These are phyloP conservation scores for Gaultheria prostrata DNA, from an alignment of 148 eudicot genomes.

Conservation along the genomic window DNA sequence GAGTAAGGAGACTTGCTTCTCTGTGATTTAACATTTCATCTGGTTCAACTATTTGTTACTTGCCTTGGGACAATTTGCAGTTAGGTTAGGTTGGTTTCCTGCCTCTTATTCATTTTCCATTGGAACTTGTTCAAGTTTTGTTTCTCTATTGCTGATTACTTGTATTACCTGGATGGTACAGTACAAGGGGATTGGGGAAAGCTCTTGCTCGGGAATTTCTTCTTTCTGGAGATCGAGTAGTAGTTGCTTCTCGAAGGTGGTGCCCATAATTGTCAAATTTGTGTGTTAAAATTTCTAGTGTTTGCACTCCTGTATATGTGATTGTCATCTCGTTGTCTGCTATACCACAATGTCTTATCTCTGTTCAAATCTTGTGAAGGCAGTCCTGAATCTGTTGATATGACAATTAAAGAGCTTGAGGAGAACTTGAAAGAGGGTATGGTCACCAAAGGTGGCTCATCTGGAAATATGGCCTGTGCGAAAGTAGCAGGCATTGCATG, in stretches of 20 bases:
- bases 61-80: not conserved
- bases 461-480: constrained; percentile 48
- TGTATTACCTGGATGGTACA: constrained; percentile 33
- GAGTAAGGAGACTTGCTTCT: not conserved
- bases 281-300: not conserved
- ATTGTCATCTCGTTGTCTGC: constrained; percentile 13
- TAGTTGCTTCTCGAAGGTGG: constrained; percentile 94
- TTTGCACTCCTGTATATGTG: not conserved
- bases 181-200: constrained; percentile 98
- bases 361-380: constrained; percentile 22
- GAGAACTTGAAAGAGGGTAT: constrained; percentile 68
- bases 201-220: constrained; percentile 97
- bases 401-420: constrained; percentile 78
- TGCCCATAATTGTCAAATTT: constrained; percentile 13
- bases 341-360: constrained; percentile 20
- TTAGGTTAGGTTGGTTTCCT: not conserved
- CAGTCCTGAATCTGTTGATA: constrained; percentile 85
- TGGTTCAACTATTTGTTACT: constrained; percentile 4
- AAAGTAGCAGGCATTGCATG: constrained; percentile 86
- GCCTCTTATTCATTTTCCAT: not conserved
- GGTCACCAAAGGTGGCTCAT: constrained; percentile 37
- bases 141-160: constrained; percentile 5
- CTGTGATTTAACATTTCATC: not conserved
- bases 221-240: constrained; percentile 94
- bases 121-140: not conserved